These are phyloP conservation scores for Nepenthes alata DNA, from an alignment of 179 eudicot genomes.

Conservation along the genomic window DNA sequence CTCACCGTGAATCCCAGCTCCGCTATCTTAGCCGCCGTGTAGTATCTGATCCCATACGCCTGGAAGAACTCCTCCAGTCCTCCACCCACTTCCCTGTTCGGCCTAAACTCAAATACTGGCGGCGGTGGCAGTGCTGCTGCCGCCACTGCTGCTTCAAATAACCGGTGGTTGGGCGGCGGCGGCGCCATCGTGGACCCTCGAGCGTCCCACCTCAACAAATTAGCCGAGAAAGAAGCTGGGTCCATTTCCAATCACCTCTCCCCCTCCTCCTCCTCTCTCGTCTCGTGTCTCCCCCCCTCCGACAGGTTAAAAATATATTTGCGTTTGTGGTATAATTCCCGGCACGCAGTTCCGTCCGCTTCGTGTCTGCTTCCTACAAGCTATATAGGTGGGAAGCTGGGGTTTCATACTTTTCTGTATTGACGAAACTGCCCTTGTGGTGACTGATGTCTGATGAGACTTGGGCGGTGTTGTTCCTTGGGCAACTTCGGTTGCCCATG, in stretches of 20 bases:
- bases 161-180: constrained; percentile 22
- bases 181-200: constrained; percentile 8
- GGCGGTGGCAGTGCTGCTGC: constrained; percentile 9
- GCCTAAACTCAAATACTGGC: constrained; percentile 5
- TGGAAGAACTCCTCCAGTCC: constrained; percentile 79
- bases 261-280: too few species aligned
- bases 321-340: too few species aligned
- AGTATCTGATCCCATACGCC: constrained; percentile 69
- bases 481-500: too few species aligned
- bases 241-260: constrained; percentile 27
- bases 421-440: too few species aligned
- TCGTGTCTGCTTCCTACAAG: too few species aligned
- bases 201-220: constrained; percentile 64
- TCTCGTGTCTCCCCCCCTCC: too few species aligned
- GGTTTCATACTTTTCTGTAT: too few species aligned
- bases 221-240: constrained; percentile 43
- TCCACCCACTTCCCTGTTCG: constrained; percentile 4
- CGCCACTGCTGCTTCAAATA: constrained; percentile 19
- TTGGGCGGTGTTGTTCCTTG: too few species aligned
- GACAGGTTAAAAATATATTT: too few species aligned
- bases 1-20: constrained; percentile 92
- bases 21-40: constrained; percentile 70
- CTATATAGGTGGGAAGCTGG: too few species aligned
- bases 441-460: too few species aligned
- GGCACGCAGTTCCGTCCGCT: too few species aligned